Evolutionary conservation across 768 basidiomycete species (phyloP).

Genomic region (Mycena kentingensis): DNA sequence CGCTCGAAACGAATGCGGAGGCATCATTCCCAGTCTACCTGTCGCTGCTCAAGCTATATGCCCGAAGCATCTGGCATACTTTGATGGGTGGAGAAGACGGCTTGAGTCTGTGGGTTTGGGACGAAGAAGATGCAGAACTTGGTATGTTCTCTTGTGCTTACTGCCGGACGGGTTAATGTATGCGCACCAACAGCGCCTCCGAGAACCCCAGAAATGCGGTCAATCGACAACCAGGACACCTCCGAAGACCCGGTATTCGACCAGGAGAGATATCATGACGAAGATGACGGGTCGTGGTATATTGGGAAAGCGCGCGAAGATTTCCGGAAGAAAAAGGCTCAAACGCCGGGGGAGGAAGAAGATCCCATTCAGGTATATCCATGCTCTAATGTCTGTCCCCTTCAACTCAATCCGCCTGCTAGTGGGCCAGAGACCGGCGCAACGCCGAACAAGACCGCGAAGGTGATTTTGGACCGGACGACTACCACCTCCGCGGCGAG

Average conservation of each 20-base stretch:
- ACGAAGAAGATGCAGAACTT: conserved; percentile 48
- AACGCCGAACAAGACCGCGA: conserved; percentile 74
- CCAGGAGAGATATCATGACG: conserved; percentile 41
- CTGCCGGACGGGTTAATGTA: conserved; percentile 10
- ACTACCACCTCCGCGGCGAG: conserved; percentile 77
- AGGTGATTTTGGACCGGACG: conserved; percentile 76
- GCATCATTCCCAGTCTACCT: conserved; percentile 87
- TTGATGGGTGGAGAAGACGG: conserved; percentile 70
- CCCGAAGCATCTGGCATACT: conserved; percentile 83
- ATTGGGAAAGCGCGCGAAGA: conserved; percentile 82
- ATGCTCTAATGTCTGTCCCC: not conserved
- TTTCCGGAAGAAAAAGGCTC: conserved; percentile 58
- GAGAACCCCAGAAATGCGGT: conserved; percentile 36
- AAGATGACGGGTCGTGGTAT: conserved; percentile 78
- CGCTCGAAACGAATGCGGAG: conserved; percentile 83
- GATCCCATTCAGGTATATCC: conserved; percentile 68
- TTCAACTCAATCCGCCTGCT: not conserved
- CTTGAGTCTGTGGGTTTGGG: conserved; percentile 64
- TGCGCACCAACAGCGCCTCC: conserved; percentile 5
- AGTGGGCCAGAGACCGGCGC: conserved; percentile 81
- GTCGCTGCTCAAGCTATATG: conserved; percentile 79
- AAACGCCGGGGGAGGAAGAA: conserved; percentile 55
- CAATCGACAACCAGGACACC: conserved; percentile 39
- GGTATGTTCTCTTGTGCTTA: conserved; percentile 26
- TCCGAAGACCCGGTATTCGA: conserved; percentile 32